Conservation (phyloP, 192 early-diverging fungal genomes). For the Gigaspora rosea region DNA sequence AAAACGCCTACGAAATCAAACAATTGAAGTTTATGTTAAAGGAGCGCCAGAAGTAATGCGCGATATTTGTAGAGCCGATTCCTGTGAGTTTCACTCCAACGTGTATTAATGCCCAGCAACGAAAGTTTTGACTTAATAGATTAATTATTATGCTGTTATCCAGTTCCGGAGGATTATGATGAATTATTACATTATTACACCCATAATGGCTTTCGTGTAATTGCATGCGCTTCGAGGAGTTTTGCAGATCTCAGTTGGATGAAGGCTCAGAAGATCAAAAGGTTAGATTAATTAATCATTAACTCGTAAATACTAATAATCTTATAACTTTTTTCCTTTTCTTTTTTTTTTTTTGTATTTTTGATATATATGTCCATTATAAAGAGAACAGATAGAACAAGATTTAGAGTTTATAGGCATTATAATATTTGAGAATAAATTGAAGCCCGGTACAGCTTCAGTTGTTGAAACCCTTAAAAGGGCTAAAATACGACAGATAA, state of each 20-base stretch:
- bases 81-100: conserved; percentile 49
- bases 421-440: conserved; percentile 98
- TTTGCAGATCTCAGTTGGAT: conserved; percentile 69
- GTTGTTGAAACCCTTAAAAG: conserved; percentile 76
- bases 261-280: conserved; percentile 75
- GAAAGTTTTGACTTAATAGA: background rate
- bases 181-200: conserved; percentile 82
- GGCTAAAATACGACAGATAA: conserved; percentile 91
- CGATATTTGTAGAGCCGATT: conserved; percentile 80
- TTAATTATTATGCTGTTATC: background rate
- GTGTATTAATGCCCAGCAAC: background rate
- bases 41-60: conserved; percentile 97
- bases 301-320: background rate
- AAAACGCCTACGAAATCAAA: conserved; percentile 61
- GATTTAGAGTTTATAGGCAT: conserved; percentile 91
- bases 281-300: conserved; percentile 28
- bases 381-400: conserved; percentile 83
- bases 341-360: no score
- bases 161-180: conserved; percentile 86
- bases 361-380: conserved; percentile 11
- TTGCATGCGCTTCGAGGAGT: conserved; percentile 86
- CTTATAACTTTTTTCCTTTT: background rate
- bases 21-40: conserved; percentile 89
- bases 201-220: conserved; percentile 96
- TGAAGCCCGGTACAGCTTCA: conserved; percentile 82